Percentiles rank a stretch among this genome's conserved stretches.
Evolutionary conservation across 1,284 basidiomycete genomes (phyloP).

Genomic region (Moniliophthora roreri): DNA sequence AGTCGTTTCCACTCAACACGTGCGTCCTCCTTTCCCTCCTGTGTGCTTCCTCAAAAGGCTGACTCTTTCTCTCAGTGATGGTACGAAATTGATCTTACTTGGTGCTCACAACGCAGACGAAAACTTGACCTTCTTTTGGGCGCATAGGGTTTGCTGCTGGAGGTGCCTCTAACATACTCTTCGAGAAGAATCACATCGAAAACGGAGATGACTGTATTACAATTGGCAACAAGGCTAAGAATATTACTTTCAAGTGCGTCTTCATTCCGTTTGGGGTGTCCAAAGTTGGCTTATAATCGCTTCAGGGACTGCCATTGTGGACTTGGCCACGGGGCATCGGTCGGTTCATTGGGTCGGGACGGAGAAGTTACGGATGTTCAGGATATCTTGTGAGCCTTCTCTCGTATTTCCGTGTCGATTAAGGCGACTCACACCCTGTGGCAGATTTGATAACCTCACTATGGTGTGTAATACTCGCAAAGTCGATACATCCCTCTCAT

Average conservation of each 20-base stretch:
- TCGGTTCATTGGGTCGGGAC: constrained; percentile 55
- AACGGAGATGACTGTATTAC: constrained; percentile 67
- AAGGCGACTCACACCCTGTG: no score
- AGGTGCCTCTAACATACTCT: constrained; percentile 54
- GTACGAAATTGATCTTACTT: no score
- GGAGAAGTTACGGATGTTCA: constrained; percentile 54
- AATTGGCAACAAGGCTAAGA: constrained; percentile 54
- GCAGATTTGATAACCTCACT: constrained; percentile 54
- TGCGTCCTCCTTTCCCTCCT: constrained; percentile 25
- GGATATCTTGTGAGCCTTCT: constrained; percentile 54
- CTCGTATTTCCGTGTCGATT: no score
- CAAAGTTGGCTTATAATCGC: background rate
- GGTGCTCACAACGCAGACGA: no score
- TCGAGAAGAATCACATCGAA: constrained; percentile 55
- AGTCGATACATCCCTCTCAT: no score
- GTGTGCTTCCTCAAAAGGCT: no score
- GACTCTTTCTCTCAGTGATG: no score
- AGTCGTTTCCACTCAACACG: constrained; percentile 68
- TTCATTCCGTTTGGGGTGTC: background rate
- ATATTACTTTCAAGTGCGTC: constrained; percentile 51
- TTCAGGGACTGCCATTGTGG: constrained; percentile 51
- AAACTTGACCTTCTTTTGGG: no score
- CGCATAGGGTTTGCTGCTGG: constrained; percentile 60
- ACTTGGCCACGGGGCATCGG: constrained; percentile 60
- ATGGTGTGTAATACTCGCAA: no score